Percentiles rank a stretch among this genome's conserved stretches.
Evolutionary conservation across 202 grass and related monocot genomes (phyloP).

Genomic region (Schoenoplectus triqueter): DNA sequence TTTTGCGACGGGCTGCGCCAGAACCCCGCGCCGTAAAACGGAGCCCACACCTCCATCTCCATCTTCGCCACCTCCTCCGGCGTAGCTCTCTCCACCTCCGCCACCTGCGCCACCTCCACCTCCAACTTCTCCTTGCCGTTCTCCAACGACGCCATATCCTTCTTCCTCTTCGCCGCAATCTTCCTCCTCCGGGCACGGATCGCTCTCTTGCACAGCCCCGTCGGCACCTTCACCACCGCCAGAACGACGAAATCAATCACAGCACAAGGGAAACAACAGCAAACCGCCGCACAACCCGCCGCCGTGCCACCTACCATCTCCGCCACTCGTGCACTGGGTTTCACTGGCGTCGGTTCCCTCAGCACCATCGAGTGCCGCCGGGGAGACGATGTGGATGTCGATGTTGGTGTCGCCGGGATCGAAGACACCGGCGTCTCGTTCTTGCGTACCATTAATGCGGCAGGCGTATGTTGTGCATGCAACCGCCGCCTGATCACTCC

Average conservation of each 20-base stretch:
- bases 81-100: conserved; percentile 14
- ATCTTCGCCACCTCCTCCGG: conserved; percentile 44
- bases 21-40: conserved; percentile 73
- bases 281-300: conserved; percentile 65
- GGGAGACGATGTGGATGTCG: background rate
- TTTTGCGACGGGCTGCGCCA: conserved; percentile 67
- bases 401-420: background rate
- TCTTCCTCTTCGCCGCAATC: conserved; percentile 32
- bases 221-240: conserved; percentile 59
- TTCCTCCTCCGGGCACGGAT: conserved; percentile 19
- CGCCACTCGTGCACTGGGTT: conserved; percentile 44
- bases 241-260: conserved; percentile 65
- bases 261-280: conserved; percentile 69
- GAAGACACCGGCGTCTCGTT: background rate
- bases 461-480: background rate
- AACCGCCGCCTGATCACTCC: conserved; percentile 22
- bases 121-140: background rate
- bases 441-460: background rate
- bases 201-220: conserved; percentile 56
- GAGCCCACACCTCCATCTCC: conserved; percentile 64
- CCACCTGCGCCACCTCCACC: background rate
- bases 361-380: conserved; percentile 34
- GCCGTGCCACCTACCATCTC: conserved; percentile 76
- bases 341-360: conserved; percentile 21
- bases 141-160: conserved; percentile 37